These are phyloP conservation scores for Gaeumannomyces tritici DNA, from an alignment of 2,329 filamentous ascomycete genomes.

Conservation along the genomic window DNA sequence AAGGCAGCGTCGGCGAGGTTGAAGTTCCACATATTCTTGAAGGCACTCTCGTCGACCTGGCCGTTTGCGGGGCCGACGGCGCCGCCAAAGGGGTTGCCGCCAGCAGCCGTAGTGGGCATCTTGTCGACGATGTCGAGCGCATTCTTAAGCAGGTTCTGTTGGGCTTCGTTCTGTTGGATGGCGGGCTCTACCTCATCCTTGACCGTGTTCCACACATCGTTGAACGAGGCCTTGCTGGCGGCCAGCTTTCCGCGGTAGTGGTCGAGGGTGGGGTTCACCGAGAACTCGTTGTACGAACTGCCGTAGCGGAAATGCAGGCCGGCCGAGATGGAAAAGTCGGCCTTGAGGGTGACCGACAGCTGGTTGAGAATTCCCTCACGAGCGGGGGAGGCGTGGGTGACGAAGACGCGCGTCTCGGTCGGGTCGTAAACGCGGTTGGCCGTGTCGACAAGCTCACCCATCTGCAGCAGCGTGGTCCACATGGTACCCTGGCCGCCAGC, in stretches of 20 bases:
- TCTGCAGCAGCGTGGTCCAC: conserved; percentile 98
- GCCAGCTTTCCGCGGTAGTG: conserved; percentile 98
- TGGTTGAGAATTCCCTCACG: conserved; percentile 96
- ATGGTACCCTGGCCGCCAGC: conserved; percentile 97
- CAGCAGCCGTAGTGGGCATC: conserved; percentile 92
- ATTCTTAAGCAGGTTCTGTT: conserved; percentile 85
- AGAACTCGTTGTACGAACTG: conserved; percentile 99
- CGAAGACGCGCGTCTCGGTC: conserved; percentile 90
- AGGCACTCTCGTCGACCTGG: conserved; percentile 94
- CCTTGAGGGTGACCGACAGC: conserved; percentile 92
- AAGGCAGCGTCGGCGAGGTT: conserved; percentile 96
- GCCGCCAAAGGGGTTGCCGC: conserved; percentile 93
- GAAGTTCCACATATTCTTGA: conserved; percentile 99
- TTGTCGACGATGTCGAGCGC: conserved; percentile 92
- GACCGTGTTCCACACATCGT: conserved; percentile 98
- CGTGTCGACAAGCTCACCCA: conserved; percentile 96
- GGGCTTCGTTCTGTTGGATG: conserved; percentile 85
- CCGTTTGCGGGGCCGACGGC: conserved; percentile 61
- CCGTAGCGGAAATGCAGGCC: conserved; percentile 97
- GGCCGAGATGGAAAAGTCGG: conserved; percentile 95
- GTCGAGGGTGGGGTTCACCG: conserved; percentile 93
- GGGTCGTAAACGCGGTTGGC: conserved; percentile 97
- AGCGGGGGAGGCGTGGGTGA: conserved; percentile 93
- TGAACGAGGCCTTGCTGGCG: conserved; percentile 96
- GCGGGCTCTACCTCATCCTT: conserved; percentile 92